Evolutionary conservation across 179 eudicot species (phyloP).

Genomic region (Carnegiea gigantea): DNA sequence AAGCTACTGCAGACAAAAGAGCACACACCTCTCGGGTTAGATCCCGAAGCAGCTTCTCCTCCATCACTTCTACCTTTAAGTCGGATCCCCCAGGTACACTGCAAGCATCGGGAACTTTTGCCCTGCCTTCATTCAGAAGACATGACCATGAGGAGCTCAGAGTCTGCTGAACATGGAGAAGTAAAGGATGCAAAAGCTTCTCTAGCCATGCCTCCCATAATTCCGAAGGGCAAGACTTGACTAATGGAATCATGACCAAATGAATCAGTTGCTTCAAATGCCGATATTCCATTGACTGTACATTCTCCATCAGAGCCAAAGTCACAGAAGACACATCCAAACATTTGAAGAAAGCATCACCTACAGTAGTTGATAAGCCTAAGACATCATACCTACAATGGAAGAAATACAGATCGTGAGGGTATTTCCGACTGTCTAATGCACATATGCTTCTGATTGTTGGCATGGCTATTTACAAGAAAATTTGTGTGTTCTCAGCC

Average conservation of each 20-base stretch:
- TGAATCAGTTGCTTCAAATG: constrained; percentile 87
- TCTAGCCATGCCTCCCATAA: constrained; percentile 82
- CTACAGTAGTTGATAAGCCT: constrained; percentile 84
- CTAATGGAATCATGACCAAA: constrained; percentile 65
- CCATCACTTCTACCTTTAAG: constrained; percentile 93
- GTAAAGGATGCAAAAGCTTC: constrained; percentile 75
- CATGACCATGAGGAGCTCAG: constrained; percentile 85
- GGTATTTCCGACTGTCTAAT: background rate
- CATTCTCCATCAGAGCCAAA: constrained; percentile 77
- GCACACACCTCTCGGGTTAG: constrained; percentile 86
- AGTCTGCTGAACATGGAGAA: constrained; percentile 56
- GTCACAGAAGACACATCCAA: constrained; percentile 57
- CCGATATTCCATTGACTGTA: constrained; percentile 88
- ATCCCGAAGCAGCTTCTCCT: constrained; percentile 92
- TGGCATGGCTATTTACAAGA: background rate
- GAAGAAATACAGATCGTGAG: background rate
- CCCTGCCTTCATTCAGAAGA: constrained; percentile 81
- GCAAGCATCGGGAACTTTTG: constrained; percentile 81
- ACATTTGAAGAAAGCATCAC: constrained; percentile 70
- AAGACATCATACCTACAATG: constrained; percentile 73
- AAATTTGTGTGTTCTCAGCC: too few relatives aligned
- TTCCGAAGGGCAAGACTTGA: constrained; percentile 68
- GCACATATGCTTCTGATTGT: background rate
- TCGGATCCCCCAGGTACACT: constrained; percentile 62
- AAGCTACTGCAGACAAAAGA: constrained; percentile 64